Conservation (phyloP, 2,329 filamentous ascomycete genomes). For the Endothia cerciana region DNA sequence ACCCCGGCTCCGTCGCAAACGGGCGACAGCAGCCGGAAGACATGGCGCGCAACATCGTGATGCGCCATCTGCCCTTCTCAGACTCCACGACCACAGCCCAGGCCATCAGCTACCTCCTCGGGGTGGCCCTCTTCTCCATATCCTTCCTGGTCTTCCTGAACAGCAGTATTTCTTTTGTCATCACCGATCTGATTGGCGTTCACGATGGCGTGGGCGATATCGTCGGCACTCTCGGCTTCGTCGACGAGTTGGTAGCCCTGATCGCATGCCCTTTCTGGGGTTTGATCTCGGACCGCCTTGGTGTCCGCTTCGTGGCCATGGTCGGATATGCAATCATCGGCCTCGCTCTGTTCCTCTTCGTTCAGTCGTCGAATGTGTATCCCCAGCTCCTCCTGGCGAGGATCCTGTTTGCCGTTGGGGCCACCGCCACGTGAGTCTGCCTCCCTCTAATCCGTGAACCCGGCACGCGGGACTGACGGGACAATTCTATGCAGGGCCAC, state of each 20-base stretch:
- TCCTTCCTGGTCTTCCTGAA: conserved; percentile 90
- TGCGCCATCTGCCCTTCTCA: conserved; percentile 62
- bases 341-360: conserved; percentile 75
- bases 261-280: conserved; percentile 83
- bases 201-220: conserved; percentile 76
- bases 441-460: background rate
- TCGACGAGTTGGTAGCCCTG: conserved; percentile 80
- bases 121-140: conserved; percentile 84
- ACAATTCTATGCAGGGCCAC: conserved; percentile 60
- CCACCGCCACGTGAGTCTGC: conserved; percentile 73
- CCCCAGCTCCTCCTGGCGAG: conserved; percentile 84
- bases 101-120: conserved; percentile 76
- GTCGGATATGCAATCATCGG: conserved; percentile 84
- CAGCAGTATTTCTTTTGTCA: conserved; percentile 80
- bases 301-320: conserved; percentile 73
- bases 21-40: background rate
- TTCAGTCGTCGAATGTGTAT: conserved; percentile 86
- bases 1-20: conserved; percentile 3
- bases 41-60: conserved; percentile 33
- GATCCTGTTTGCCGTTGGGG: conserved; percentile 86
- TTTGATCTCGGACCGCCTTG: conserved; percentile 74
- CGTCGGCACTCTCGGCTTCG: conserved; percentile 83
- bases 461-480: conserved; percentile 12
- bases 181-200: conserved; percentile 79
- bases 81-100: conserved; percentile 63